Base-by-base conservation (phyloP, 108 stramenopile species). In the Fragilariopsis cylindrus region DNA sequence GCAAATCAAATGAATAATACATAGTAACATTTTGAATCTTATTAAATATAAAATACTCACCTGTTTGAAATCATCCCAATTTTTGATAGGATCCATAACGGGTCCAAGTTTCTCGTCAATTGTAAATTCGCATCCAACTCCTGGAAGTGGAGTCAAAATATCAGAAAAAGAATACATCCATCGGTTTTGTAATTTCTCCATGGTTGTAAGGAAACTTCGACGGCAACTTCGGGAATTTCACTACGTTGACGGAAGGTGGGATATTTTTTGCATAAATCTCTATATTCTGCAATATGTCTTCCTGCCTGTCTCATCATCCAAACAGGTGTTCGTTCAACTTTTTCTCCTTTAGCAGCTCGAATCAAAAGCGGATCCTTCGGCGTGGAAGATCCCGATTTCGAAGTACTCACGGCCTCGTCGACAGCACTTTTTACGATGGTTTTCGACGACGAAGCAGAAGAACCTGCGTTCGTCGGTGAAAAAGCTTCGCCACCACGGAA, bases 291-390 rank as follows among this genome's bases (percentile, higher is more conserved):
- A 74, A 99, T 98, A 82, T 99, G 98, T 60, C 98, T 86, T 50
- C 99, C 99, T 40, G 98, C 99, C 74, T 99, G 99, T 72, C 99
- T 89, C 97, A 98, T 98, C 91, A 98, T 97, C 99, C 99, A 99
- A 19, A 99, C 99, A 7, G 99, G 99, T 18, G 96, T 85, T n/a
- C 97, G 96, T 74, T 98, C 96, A 3, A 91, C 85, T 21, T 81
- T 84, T 82, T 99, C 98, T 9, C 99, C 99, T 30, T 94, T 91
- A 6, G 99, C 99, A 41, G 97, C 98, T 41, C 98, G 91, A 65
- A 99, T 90, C 69, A 99, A 85, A 8, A 98, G 89, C 8, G 95
- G 95, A 48, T 69, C 81, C 63, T 88, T 85, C 40, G 68, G 58
- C 3, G 42, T 63, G 11, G 9, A 9, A 19, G n/a, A 8, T 11